Evolutionary conservation across 371 early-diverging fungal genomes (phyloP).

Genomic region (Neoconidiobolus thromboides): DNA sequence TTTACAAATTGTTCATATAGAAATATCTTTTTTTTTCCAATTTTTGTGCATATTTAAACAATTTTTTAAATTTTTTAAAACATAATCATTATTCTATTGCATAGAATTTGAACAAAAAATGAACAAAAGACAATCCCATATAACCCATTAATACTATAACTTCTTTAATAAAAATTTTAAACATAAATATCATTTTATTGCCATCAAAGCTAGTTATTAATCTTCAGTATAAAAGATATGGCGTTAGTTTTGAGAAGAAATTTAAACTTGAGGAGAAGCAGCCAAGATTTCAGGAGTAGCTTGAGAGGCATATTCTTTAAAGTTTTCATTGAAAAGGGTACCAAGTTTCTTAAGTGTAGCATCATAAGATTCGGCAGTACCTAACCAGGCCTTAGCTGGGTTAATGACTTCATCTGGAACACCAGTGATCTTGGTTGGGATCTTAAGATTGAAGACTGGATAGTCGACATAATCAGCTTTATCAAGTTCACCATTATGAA

Average conservation of each 20-base stretch:
- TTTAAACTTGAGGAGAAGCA: constrained; percentile 37
- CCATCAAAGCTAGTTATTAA: too few relatives aligned
- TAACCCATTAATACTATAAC: too few relatives aligned
- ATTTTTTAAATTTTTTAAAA: too few relatives aligned
- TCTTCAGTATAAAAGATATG: neutral
- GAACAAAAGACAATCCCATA: too few relatives aligned
- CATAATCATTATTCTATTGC: too few relatives aligned
- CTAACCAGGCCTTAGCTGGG: constrained; percentile 73
- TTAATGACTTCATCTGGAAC: constrained; percentile 77
- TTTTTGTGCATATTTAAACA: too few relatives aligned
- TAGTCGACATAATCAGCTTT: constrained; percentile 59
- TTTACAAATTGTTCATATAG: too few relatives aligned
- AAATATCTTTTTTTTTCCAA: too few relatives aligned
- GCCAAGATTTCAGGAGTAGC: constrained; percentile 53
- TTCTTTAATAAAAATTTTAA: too few relatives aligned
- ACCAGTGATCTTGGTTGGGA: constrained; percentile 53
- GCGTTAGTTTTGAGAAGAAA: neutral
- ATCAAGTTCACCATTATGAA: constrained; percentile 78
- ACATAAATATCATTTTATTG: too few relatives aligned
- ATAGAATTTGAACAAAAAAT: too few relatives aligned
- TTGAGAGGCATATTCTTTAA: constrained; percentile 63
- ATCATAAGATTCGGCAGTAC: constrained; percentile 35
- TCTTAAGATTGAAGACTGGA: constrained; percentile 66
- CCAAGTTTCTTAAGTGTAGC: constrained; percentile 59
- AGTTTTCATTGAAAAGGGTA: constrained; percentile 72